Evolutionary conservation across 768 basidiomycete species (phyloP).

Genomic region (Lactarius psammicola): DNA sequence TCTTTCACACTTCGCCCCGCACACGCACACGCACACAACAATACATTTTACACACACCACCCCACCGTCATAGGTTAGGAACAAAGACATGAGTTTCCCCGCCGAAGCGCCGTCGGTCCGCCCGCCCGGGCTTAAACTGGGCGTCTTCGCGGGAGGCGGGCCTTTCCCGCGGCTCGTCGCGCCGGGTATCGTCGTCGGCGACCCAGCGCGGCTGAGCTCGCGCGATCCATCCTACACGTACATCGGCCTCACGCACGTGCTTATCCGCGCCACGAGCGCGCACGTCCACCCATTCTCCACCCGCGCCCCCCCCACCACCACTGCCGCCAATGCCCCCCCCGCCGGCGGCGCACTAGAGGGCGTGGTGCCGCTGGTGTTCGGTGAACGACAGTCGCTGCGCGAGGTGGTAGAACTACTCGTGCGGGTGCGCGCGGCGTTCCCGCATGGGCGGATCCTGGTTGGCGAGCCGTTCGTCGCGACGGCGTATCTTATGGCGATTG

Average conservation of each 20-base stretch:
- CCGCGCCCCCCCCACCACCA: too few relatives aligned
- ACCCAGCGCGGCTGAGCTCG: not conserved
- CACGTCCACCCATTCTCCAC: not conserved
- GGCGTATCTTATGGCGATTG: conserved; percentile 14
- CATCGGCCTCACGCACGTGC: conserved; percentile 17
- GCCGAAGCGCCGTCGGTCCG: conserved; percentile 6
- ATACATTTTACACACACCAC: not conserved
- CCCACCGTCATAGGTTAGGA: too few relatives aligned
- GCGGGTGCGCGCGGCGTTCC: not conserved
- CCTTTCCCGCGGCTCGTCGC: conserved; percentile 20
- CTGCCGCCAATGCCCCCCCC: too few relatives aligned
- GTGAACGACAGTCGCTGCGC: conserved; percentile 3
- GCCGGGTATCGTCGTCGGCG: conserved; percentile 12
- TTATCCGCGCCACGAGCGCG: not conserved
- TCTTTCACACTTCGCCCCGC: not conserved
- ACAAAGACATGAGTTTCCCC: conserved; percentile 14
- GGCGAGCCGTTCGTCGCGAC: conserved; percentile 19
- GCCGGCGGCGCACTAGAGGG: too few relatives aligned
- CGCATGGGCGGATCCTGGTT: not conserved
- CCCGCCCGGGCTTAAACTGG: conserved; percentile 11
- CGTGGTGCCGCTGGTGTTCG: conserved; percentile 1
- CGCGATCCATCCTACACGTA: not conserved
- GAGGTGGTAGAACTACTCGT: conserved; percentile 17
- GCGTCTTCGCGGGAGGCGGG: conserved; percentile 17
- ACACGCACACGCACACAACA: not conserved